Evolutionary conservation across 768 basidiomycete genomes (phyloP).

Genomic region (Saitozyma podzolica): DNA sequence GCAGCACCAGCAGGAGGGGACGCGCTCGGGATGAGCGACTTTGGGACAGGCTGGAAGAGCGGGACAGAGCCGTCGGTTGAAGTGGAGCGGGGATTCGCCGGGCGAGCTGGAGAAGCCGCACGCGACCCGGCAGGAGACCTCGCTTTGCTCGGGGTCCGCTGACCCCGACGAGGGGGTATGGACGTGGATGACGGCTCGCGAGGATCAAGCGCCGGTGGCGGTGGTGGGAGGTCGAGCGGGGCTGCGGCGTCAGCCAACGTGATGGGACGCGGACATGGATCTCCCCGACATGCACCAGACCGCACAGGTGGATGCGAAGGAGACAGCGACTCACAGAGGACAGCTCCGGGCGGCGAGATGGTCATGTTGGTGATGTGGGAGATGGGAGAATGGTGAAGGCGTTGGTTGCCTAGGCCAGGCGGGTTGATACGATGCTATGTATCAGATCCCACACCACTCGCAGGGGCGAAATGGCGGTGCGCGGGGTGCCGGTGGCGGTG

Average conservation of each 20-base stretch:
- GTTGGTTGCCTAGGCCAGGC: too few relatives aligned
- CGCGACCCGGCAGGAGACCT: conserved; percentile 24
- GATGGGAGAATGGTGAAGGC: too few relatives aligned
- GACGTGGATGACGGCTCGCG: conserved; percentile 42
- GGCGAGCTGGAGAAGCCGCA: conserved; percentile 17
- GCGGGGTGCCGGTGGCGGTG: too few relatives aligned
- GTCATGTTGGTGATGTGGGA: too few relatives aligned
- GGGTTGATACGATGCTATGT: too few relatives aligned
- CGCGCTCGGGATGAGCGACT: not conserved
- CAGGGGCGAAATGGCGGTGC: too few relatives aligned
- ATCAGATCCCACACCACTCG: too few relatives aligned
- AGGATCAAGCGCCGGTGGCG: conserved; percentile 42
- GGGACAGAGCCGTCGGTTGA: conserved; percentile 3
- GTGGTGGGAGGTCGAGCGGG: conserved; percentile 43
- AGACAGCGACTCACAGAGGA: too few relatives aligned
- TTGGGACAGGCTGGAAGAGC: not conserved
- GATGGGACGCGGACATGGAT: not conserved
- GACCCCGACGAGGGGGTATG: conserved; percentile 20
- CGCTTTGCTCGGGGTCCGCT: conserved; percentile 31
- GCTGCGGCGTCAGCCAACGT: conserved; percentile 20
- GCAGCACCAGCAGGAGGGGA: not conserved
- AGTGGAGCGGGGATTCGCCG: conserved; percentile 9
- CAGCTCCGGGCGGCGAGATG: too few relatives aligned
- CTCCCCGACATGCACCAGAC: too few relatives aligned
- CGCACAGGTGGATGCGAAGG: too few relatives aligned